Evolutionary conservation across 2,329 filamentous ascomycete genomes (phyloP).

Genomic region (Diaporthe sp.): DNA sequence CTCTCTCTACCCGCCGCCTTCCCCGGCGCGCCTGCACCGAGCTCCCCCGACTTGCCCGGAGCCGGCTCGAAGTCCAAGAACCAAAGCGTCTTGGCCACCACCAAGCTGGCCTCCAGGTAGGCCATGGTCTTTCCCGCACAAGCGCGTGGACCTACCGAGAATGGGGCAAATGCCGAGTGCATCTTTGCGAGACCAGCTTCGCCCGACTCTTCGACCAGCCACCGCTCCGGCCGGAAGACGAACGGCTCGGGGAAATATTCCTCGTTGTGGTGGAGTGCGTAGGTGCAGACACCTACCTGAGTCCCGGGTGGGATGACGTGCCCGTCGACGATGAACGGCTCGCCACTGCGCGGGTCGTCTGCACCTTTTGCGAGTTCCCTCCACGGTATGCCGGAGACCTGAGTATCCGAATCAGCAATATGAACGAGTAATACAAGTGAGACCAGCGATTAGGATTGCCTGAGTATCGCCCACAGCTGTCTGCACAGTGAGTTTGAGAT

Average conservation of each 20-base stretch:
- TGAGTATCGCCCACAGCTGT: background rate
- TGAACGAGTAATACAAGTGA: background rate
- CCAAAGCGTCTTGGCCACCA: conserved; percentile 29
- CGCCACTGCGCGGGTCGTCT: background rate
- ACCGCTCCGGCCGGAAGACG: conserved; percentile 58
- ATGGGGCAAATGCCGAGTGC: conserved; percentile 3
- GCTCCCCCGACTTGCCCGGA: background rate
- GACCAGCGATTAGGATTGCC: background rate
- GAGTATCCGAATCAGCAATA: background rate
- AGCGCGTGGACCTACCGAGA: background rate
- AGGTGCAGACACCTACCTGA: conserved; percentile 55
- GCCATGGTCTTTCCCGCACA: conserved; percentile 28
- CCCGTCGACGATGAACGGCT: conserved; percentile 23
- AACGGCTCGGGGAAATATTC: conserved; percentile 57
- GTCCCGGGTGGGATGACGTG: conserved; percentile 33
- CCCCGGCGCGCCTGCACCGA: background rate
- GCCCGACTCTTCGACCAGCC: conserved; percentile 48
- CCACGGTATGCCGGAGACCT: conserved; percentile 17
- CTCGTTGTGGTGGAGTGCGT: conserved; percentile 58
- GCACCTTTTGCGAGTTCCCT: conserved; percentile 2
- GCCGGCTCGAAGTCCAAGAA: conserved; percentile 27
- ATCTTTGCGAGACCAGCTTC: conserved; percentile 46
- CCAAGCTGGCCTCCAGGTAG: conserved; percentile 19
- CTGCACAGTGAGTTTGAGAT: background rate
- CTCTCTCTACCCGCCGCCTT: background rate